Conservation (phyloP, 2,329 filamentous ascomycete species). For the Cladosporium sp. region DNA sequence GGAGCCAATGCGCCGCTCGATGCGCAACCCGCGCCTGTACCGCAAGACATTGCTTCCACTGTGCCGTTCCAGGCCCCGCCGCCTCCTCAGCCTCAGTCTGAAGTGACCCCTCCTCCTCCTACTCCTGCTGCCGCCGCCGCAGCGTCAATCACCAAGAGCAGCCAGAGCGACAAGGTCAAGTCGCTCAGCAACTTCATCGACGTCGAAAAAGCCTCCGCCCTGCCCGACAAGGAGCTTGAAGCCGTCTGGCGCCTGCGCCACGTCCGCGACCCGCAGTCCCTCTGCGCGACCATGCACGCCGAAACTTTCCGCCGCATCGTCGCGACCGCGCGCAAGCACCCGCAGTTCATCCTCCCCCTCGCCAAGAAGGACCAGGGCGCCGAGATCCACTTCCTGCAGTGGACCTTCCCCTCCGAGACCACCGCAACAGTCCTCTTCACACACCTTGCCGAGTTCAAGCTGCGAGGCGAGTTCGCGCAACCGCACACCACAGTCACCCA, state of each 20-base stretch:
- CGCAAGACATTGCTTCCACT: constrained; percentile 26
- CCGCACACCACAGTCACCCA: constrained; percentile 95
- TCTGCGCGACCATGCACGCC: constrained; percentile 81
- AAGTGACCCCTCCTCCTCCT: constrained; percentile 21
- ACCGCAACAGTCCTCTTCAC: constrained; percentile 76
- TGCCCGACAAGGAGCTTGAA: constrained; percentile 80
- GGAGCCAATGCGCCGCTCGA: constrained; percentile 49
- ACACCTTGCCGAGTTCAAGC: constrained; percentile 88
- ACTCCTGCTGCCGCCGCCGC: constrained; percentile 28
- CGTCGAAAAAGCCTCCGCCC: constrained; percentile 69
- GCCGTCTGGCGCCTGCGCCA: constrained; percentile 89
- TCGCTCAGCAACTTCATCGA: constrained; percentile 71
- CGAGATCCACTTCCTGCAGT: constrained; percentile 95
- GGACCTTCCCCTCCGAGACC: constrained; percentile 76
- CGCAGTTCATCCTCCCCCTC: constrained; percentile 88
- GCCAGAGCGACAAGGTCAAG: constrained; percentile 53
- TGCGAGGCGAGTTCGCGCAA: constrained; percentile 81
- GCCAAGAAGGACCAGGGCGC: constrained; percentile 68
- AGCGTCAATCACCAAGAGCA: constrained; percentile 37
- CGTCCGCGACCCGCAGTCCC: constrained; percentile 66
- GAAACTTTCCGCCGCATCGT: constrained; percentile 74
- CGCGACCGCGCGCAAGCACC: constrained; percentile 68
- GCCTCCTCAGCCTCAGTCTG: constrained; percentile 36
- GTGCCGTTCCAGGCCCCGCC: constrained; percentile 40
- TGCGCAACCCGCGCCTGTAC: constrained; percentile 30